These are phyloP conservation scores for Fusarium longipes DNA, from an alignment of 2,329 filamentous ascomycete species.

Conservation along the genomic window DNA sequence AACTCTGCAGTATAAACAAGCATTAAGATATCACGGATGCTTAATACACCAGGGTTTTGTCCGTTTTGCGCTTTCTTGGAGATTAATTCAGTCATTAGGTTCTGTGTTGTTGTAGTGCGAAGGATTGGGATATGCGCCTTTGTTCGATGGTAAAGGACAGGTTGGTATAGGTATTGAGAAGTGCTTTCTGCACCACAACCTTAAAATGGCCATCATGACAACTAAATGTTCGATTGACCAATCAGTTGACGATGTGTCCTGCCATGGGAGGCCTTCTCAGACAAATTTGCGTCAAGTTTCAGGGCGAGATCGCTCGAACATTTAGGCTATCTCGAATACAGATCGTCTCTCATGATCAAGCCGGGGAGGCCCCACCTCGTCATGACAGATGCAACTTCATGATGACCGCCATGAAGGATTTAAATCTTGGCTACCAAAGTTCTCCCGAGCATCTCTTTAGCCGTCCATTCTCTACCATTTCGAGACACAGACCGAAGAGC, in stretches of 20 bases:
- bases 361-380: constrained; percentile 13
- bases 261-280: constrained; percentile 8
- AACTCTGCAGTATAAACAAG: not conserved
- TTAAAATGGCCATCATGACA: not conserved
- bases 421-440: not conserved
- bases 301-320: constrained; percentile 2
- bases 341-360: not conserved
- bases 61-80: not conserved
- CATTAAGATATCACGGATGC: not conserved
- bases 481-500: not conserved
- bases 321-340: not conserved
- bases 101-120: too few relatives aligned
- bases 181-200: not conserved
- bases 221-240: not conserved
- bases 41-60: not conserved
- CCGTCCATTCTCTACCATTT: not conserved
- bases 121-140: not conserved
- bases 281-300: constrained; percentile 14
- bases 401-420: constrained; percentile 19
- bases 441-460: not conserved
- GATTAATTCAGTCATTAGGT: not conserved
- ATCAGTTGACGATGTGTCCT: not conserved
- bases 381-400: constrained; percentile 20
- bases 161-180: not conserved
- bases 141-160: not conserved